Evolutionary conservation across 1,139 yeast species (phyloP), one percentile per base, ranked within the genome.

Genomic region (Torulaspora globosa): DNA sequence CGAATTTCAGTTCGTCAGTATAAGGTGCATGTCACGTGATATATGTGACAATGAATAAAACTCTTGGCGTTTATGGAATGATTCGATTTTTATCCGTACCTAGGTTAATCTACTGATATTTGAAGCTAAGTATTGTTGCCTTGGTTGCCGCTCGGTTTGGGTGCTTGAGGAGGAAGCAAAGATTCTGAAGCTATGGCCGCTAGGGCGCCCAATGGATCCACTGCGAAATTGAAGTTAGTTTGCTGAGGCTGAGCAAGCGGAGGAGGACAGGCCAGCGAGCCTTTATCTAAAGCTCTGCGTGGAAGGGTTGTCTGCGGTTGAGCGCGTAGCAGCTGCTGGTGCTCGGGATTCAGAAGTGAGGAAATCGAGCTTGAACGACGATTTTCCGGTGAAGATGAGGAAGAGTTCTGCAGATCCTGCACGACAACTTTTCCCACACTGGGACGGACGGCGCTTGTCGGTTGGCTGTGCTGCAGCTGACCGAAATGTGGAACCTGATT

Each of bases 161-260:
- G 18, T 4, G 18, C 42, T 9, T 32, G 12, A 7, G 47, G 18
- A 3, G 47, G 44, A 15, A 40, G 24, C 28, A 44, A 41, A 14
- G 51, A 47, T 19, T 55, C 60, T 2, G 69, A 65, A 6, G 69
- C 69, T 6, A 65, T 59, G 2, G 69, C 69, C 2, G 69, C 69
- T 15, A 65, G 49, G 1, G 68, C 68, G 15, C 68, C 68, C 38
- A 65, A 43, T 7, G 69, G 69, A 43, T 65, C 68, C 44, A 56
- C 58, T 5, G 65, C 59, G 41, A 64, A 64, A 39, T 62, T 62
- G 43, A 62, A 48, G 31, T 41, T 47, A 12, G 43, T 35, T 7
- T 34, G 39, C 9, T 38, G 48, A 18, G 48, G 41, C 35, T 45
- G 46, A 11, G 41, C 34, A 18, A 37, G n/a, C 33, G 44, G 27